These are phyloP conservation scores for Lepidopterella palustris DNA, from an alignment of 495 filamentous ascomycete species.

Conservation along the genomic window DNA sequence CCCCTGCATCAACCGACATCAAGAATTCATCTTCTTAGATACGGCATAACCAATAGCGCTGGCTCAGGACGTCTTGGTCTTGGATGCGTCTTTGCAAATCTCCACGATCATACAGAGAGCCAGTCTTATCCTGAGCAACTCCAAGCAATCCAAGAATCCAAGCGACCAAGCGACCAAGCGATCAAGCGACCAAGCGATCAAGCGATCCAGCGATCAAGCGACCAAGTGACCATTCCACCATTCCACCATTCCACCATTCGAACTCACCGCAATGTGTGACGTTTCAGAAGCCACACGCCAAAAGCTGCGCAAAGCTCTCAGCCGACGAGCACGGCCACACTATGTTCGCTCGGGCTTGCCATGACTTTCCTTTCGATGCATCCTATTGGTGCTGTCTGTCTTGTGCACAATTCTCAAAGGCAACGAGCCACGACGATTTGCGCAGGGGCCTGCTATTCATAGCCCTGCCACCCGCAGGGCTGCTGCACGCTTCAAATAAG, in stretches of 20 bases:
- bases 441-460: slow-evolving; percentile 8
- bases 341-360: neutral
- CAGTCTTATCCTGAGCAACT: no score
- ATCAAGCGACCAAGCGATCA: no score
- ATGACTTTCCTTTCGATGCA: no score
- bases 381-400: neutral
- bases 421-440: neutral
- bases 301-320: no score
- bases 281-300: no score
- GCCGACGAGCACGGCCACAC: slow-evolving; percentile 25
- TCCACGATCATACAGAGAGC: neutral
- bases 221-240: no score
- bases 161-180: no score
- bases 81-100: neutral
- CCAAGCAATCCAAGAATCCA: no score
- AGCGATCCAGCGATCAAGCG: no score
- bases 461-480: neutral
- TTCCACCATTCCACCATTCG: no score
- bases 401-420: neutral
- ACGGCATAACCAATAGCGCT: neutral
- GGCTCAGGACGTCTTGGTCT: neutral
- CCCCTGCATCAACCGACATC: neutral
- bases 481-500: slow-evolving; percentile 4
- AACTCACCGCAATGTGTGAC: no score
- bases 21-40: neutral